A percentile compares a stretch with the other conserved stretches of the same genome.
Evolutionary conservation across 2,329 filamentous ascomycete species (phyloP).

Genomic region (Fusarium sp.): DNA sequence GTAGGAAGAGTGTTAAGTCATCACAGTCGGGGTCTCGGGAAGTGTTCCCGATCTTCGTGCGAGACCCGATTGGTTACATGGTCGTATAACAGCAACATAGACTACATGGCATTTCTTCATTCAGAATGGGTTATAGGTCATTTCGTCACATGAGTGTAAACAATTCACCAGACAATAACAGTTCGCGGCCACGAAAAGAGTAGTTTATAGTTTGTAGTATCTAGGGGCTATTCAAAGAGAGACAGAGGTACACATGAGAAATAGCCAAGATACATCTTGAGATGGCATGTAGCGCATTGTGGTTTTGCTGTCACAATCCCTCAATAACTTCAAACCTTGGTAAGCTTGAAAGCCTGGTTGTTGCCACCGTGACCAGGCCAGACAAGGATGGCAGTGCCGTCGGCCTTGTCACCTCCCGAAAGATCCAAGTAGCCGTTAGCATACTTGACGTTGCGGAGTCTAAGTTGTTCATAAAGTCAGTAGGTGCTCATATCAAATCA

Average conservation of each 20-base stretch:
- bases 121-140: fast-evolving
- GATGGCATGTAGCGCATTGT: neutral
- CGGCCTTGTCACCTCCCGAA: neutral
- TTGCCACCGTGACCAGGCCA: neutral
- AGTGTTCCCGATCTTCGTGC: neutral
- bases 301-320: neutral
- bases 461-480: neutral
- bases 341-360: neutral
- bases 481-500: neutral
- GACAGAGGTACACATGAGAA: neutral
- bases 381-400: neutral
- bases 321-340: neutral
- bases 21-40: neutral
- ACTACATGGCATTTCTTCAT: neutral
- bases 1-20: neutral
- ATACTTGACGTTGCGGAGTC: neutral
- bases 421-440: neutral
- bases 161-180: neutral
- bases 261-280: neutral
- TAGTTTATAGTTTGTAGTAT: neutral
- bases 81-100: neutral
- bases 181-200: neutral
- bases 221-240: neutral
- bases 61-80: neutral
- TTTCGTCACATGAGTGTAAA: no score